Conservation (phyloP, 768 basidiomycete species). For the Boletus sp. region DNA sequence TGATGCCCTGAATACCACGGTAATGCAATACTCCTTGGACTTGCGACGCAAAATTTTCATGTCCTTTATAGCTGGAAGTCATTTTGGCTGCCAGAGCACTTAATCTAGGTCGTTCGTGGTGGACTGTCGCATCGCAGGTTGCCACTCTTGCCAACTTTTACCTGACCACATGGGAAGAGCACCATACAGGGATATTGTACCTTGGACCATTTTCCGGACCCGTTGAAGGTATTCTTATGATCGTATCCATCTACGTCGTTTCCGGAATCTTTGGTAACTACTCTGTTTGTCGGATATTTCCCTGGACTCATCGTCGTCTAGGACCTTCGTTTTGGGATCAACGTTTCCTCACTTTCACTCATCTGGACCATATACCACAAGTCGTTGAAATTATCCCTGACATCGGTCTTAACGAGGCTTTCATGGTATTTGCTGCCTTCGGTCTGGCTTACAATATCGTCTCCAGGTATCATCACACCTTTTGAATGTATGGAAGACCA, state of each 20-base stretch:
- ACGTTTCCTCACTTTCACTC: conserved; percentile 55
- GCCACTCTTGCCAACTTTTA: conserved; percentile 70
- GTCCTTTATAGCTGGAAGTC: conserved; percentile 68
- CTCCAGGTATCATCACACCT: conserved; percentile 43
- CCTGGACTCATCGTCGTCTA: conserved; percentile 25
- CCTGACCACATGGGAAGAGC: conserved; percentile 77
- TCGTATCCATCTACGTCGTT: conserved; percentile 70
- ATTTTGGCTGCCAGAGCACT: conserved; percentile 81
- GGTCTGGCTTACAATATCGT: conserved; percentile 79
- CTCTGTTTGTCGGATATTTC: neutral
- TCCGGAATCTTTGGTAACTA: conserved; percentile 70
- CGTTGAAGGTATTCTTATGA: conserved; percentile 91
- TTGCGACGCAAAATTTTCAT: neutral
- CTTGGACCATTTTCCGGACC: conserved; percentile 94
- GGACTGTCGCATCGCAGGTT: conserved; percentile 86
- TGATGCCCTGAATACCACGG: conserved; percentile 94
- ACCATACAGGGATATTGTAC: conserved; percentile 89
- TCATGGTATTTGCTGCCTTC: conserved; percentile 77
- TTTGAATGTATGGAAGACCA: neutral
- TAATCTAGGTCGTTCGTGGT: conserved; percentile 93
- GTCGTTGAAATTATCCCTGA: conserved; percentile 54
- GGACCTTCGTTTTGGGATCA: conserved; percentile 83
- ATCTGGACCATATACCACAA: conserved; percentile 48
- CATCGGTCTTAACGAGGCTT: conserved; percentile 76
- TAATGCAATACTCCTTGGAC: conserved; percentile 30